Evolutionary conservation across 345 rosid genomes (phyloP).

Genomic region (Hevea brasiliensis): DNA sequence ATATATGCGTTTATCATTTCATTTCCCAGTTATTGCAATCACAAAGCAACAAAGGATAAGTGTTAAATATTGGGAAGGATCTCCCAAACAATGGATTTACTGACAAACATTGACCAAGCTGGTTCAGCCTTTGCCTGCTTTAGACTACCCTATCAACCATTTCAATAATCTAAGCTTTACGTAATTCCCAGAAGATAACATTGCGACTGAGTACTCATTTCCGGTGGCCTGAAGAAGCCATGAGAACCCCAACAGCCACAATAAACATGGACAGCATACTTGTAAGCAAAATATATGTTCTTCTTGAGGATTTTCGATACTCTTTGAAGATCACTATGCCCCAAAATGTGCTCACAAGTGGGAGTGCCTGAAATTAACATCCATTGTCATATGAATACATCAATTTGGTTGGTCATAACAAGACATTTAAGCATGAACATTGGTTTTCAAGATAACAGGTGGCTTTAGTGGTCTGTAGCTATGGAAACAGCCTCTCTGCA

Average conservation of each 20-base stretch:
- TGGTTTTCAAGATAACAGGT: no score
- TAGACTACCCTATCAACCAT: neutral
- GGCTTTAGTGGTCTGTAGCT: no score
- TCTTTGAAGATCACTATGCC: constrained; percentile 85
- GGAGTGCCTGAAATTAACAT: constrained; percentile 66
- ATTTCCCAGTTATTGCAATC: no score
- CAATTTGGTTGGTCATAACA: no score
- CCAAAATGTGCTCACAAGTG: constrained; percentile 94
- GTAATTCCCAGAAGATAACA: neutral
- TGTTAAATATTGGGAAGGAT: no score
- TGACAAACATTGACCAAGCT: no score
- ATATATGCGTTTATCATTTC: no score
- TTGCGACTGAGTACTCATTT: constrained; percentile 37
- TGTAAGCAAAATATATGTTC: constrained; percentile 64
- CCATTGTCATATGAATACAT: neutral
- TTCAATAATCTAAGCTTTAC: neutral
- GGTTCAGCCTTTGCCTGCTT: neutral
- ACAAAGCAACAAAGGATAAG: no score
- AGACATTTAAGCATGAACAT: no score
- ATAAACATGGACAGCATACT: constrained; percentile 75
- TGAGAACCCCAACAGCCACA: constrained; percentile 69
- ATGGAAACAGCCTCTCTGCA: no score
- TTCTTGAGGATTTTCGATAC: constrained; percentile 69
- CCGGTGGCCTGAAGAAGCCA: constrained; percentile 82
- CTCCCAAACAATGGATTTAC: no score